phyloP scores from a whole-genome alignment of 139 green algal species.

The Diplosphaera chodatii region DNA sequence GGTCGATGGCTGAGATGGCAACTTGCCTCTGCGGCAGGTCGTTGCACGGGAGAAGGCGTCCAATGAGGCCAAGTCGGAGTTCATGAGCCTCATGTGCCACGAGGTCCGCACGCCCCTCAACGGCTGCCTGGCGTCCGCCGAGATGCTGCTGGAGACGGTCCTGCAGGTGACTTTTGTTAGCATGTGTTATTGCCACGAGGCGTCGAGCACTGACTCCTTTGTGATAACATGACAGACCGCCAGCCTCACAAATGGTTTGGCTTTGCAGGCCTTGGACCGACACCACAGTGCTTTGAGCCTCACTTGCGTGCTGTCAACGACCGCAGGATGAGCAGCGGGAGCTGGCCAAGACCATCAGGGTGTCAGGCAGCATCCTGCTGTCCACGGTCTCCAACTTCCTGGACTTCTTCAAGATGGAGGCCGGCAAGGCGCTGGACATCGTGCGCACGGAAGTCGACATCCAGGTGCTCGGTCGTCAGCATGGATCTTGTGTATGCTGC shows the following conservation, averaged over 20 bases:
- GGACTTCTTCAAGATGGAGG: conserved; percentile 86
- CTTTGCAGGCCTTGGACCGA: too few species aligned
- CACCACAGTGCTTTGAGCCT: too few species aligned
- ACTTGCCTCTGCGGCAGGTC: too few species aligned
- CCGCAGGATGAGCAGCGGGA: conserved; percentile 69
- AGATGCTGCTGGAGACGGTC: conserved; percentile 81
- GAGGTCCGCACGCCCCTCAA: conserved; percentile 78
- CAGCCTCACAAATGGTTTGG: too few species aligned
- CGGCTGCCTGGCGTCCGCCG: conserved; percentile 73
- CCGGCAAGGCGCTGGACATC: conserved; percentile 68
- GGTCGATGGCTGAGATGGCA: too few species aligned
- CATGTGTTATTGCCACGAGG: too few species aligned
- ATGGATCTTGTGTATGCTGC: too few species aligned
- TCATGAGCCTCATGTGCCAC: conserved; percentile 63
- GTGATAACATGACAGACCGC: too few species aligned
- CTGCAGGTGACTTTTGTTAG: conserved; percentile 29
- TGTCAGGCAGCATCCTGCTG: conserved; percentile 72
- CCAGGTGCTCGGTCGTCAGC: conserved; percentile 1
- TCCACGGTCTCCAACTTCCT: conserved; percentile 82
- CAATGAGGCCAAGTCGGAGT: conserved; percentile 71
- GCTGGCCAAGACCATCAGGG: conserved; percentile 73
- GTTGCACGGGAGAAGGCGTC: conserved; percentile 69
- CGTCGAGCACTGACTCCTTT: too few species aligned
- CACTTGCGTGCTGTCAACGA: too few species aligned
- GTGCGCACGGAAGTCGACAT: conserved; percentile 52